Percentiles rank a stretch among this genome's conserved stretches.
Conservation (phyloP, 805 yeast species). For the Teunomyces lycoperdinae region DNA sequence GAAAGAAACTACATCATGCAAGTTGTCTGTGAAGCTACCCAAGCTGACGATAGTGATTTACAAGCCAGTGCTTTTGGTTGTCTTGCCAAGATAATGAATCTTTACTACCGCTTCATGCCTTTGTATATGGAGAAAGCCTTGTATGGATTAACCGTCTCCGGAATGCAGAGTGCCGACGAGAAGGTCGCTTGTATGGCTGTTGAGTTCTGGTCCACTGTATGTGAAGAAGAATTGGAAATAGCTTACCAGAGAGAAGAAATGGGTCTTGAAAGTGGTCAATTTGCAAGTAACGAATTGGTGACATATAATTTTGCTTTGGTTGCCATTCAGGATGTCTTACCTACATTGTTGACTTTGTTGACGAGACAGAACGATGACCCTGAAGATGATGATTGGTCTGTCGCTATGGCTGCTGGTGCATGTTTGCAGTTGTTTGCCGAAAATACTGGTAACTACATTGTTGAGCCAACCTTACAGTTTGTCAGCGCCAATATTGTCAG, state of each 20-base stretch:
- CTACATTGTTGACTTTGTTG: conserved; percentile 75
- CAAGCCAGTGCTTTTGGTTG: conserved; percentile 97
- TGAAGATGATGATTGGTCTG: conserved; percentile 96
- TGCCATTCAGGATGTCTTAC: conserved; percentile 82
- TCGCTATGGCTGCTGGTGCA: conserved; percentile 98
- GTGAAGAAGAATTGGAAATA: conserved; percentile 92
- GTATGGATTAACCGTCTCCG: conserved; percentile 82
- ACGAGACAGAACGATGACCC: conserved; percentile 90
- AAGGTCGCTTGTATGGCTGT: conserved; percentile 97
- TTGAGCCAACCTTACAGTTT: conserved; percentile 79
- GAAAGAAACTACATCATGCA: conserved; percentile 98
- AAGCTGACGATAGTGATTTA: conserved; percentile 72
- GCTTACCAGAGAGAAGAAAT: conserved; percentile 63
- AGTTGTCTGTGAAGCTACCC: conserved; percentile 99
- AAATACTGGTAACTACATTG: conserved; percentile 80
- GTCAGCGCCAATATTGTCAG: conserved; percentile 68
- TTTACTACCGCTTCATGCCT: conserved; percentile 86
- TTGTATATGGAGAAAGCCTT: conserved; percentile 97
- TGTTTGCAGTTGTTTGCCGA: conserved; percentile 93
- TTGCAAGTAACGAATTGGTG: conserved; percentile 37
- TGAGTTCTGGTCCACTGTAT: conserved; percentile 99
- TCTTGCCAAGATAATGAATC: conserved; percentile 83
- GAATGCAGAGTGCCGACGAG: conserved; percentile 84
- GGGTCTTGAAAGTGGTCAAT: conserved; percentile 39
- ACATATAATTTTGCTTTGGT: conserved; percentile 80